Percentiles rank a stretch among this genome's conserved stretches.
Evolutionary conservation across 768 basidiomycete species (phyloP).

Genomic region (Lentinula aciculospora): DNA sequence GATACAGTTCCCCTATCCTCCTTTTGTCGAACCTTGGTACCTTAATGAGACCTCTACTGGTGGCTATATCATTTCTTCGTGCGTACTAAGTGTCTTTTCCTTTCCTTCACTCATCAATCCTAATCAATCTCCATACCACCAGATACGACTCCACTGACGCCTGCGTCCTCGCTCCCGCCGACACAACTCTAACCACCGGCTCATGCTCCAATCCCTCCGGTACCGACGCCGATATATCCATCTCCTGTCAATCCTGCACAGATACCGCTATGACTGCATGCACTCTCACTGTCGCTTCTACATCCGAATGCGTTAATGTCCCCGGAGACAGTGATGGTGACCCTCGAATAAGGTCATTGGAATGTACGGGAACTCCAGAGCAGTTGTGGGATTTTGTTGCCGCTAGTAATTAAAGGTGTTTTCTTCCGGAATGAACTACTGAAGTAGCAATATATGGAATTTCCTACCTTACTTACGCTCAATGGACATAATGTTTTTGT

Average conservation of each 20-base stretch:
- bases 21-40: not conserved
- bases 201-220: not conserved
- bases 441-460: too few species aligned
- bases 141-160: not conserved
- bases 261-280: not conserved
- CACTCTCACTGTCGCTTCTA: not conserved
- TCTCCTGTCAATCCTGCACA: not conserved
- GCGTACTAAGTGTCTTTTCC: not conserved
- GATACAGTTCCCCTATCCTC: not conserved
- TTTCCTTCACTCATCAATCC: not conserved
- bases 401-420: too few species aligned
- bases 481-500: too few species aligned
- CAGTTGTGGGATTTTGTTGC: conserved; percentile 2
- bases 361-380: not conserved
- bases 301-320: not conserved
- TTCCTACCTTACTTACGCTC: too few species aligned
- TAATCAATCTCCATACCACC: not conserved
- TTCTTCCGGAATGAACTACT: too few species aligned
- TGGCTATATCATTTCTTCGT: not conserved
- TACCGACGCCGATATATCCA: not conserved
- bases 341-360: not conserved
- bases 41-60: not conserved
- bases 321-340: not conserved
- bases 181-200: not conserved
- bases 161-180: not conserved